phyloP scores from a whole-genome alignment of 2,329 filamentous ascomycete genomes.

The Shiraia sp. region DNA sequence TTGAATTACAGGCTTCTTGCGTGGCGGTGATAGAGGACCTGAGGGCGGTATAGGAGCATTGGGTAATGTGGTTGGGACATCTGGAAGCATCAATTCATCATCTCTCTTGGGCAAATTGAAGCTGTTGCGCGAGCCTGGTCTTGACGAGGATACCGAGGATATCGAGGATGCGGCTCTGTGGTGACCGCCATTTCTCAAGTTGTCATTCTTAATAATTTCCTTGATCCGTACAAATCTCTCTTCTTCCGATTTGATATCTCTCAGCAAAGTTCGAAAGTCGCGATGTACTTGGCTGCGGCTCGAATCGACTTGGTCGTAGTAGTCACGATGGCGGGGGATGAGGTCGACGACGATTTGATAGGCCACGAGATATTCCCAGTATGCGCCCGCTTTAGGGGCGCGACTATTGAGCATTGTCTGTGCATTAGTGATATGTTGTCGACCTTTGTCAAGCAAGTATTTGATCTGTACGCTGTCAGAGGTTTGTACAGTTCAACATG shows the following conservation, averaged over 20 bases:
- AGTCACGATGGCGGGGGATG: slow-evolving; percentile 77
- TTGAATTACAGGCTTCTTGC: slow-evolving; percentile 52
- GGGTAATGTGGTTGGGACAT: slow-evolving; percentile 28
- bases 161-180: slow-evolving; percentile 21
- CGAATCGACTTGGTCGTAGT: slow-evolving; percentile 61
- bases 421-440: slow-evolving; percentile 53
- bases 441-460: slow-evolving; percentile 47
- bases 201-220: slow-evolving; percentile 56
- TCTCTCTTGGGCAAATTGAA: slow-evolving; percentile 12
- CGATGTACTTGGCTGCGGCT: slow-evolving; percentile 56
- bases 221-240: slow-evolving; percentile 54
- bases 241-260: slow-evolving; percentile 42
- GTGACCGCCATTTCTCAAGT: slow-evolving; percentile 60
- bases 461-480: slow-evolving; percentile 41
- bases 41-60: slow-evolving; percentile 13
- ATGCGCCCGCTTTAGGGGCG: slow-evolving; percentile 70
- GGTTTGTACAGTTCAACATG: not conserved
- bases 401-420: slow-evolving; percentile 52
- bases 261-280: slow-evolving; percentile 45
- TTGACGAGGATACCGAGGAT: slow-evolving; percentile 12
- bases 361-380: slow-evolving; percentile 82
- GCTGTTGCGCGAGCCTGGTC: slow-evolving; percentile 22
- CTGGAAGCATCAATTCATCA: slow-evolving; percentile 43
- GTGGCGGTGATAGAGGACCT: slow-evolving; percentile 17
- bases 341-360: slow-evolving; percentile 76